Conservation (phyloP, 352 stramenopile genomes). For the Globisporangium polare region DNA sequence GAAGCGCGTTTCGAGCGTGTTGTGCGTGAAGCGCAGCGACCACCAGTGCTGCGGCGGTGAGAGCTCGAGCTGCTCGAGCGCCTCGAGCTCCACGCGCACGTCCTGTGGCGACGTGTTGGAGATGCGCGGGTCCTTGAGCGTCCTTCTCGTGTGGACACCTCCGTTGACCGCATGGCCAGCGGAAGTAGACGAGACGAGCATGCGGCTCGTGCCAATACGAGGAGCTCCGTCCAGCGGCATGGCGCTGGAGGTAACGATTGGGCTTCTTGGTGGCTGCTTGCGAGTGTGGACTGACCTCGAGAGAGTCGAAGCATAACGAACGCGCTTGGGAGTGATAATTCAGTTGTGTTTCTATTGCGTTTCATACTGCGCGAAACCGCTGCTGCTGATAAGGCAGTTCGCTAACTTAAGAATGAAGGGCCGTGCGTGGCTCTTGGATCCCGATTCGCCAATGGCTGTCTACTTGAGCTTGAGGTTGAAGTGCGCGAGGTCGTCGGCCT, state of each 20-base stretch:
- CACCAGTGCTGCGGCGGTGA: slow-evolving; percentile 25
- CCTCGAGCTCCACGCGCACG: slow-evolving; percentile 43
- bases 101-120: slow-evolving; percentile 47
- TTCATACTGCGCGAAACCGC: slow-evolving; percentile 1
- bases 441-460: too few species aligned
- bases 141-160: slow-evolving; percentile 8
- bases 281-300: too few species aligned
- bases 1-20: slow-evolving; percentile 46
- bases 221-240: slow-evolving; percentile 1
- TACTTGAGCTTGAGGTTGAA: slow-evolving; percentile 64
- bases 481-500: slow-evolving; percentile 58
- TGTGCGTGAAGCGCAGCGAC: slow-evolving; percentile 45
- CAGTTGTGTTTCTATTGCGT: neutral
- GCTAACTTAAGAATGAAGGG: too few species aligned
- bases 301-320: too few species aligned
- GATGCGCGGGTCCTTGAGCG: slow-evolving; percentile 29
- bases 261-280: too few species aligned
- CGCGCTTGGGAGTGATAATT: neutral
- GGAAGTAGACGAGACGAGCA: neutral
- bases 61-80: slow-evolving; percentile 37
- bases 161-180: slow-evolving; percentile 3
- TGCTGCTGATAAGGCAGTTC: neutral
- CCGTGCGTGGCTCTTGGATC: too few species aligned
- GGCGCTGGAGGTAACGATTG: too few species aligned
- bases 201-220: neutral